These are phyloP conservation scores for Plasmodium reichenowi DNA, from an alignment of 169 alveolate species.

Conservation along the genomic window DNA sequence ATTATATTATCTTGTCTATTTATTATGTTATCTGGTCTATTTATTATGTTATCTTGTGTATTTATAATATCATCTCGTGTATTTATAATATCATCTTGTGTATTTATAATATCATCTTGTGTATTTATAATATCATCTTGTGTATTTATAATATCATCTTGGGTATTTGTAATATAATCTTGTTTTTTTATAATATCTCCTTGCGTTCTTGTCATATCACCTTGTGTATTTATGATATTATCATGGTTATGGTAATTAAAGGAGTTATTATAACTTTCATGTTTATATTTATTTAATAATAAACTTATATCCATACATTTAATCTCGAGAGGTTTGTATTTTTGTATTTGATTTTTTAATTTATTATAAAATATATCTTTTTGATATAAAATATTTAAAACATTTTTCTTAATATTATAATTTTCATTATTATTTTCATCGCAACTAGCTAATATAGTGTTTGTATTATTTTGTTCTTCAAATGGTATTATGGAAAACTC, in stretches of 20 bases:
- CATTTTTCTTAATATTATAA: slow-evolving; percentile 13
- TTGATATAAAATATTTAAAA: slow-evolving; percentile 21
- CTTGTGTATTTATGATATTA: no score
- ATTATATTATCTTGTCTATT: no score
- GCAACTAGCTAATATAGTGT: not conserved
- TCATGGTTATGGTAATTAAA: not conserved
- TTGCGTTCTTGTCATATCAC: no score
- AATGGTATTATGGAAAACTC: slow-evolving; percentile 25
- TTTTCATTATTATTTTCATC: not conserved
- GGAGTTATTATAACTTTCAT: not conserved
- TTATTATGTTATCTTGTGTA: no score
- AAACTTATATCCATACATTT: slow-evolving; percentile 27
- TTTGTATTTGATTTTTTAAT: slow-evolving; percentile 20
- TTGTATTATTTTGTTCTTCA: slow-evolving; percentile 15
- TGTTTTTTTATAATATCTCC: no score
- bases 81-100: not conserved
- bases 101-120: not conserved
- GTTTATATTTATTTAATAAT: slow-evolving; percentile 16
- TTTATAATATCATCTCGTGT: not conserved
- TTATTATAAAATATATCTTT: slow-evolving; percentile 45
- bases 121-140: not conserved
- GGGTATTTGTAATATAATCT: no score
- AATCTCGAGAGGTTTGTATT: slow-evolving; percentile 33
- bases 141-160: no score
- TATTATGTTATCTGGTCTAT: no score